These are phyloP conservation scores for Amanita inopinata DNA, from an alignment of 768 basidiomycete genomes.

Conservation along the genomic window DNA sequence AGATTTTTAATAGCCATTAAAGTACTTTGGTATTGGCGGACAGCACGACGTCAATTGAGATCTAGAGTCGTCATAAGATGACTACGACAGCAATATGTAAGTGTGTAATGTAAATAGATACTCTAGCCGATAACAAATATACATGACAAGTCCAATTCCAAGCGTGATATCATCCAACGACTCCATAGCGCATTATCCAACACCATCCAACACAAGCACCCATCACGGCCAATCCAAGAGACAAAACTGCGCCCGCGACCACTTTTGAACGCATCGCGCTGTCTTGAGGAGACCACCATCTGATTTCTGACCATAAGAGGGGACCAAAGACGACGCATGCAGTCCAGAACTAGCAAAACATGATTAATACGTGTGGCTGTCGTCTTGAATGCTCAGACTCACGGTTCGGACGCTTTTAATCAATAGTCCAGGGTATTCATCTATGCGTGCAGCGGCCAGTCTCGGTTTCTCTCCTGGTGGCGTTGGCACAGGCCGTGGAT, in stretches of 20 bases:
- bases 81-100: too few relatives aligned
- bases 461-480: conserved; percentile 25
- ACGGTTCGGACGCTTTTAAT: conserved; percentile 63
- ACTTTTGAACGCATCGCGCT: background rate
- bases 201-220: background rate
- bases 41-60: too few relatives aligned
- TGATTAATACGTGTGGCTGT: background rate
- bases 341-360: conserved; percentile 65
- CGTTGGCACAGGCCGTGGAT: conserved; percentile 21
- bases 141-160: too few relatives aligned
- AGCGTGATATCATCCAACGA: too few relatives aligned
- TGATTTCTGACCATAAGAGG: conserved; percentile 78
- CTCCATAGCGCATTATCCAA: too few relatives aligned
- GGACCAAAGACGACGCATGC: conserved; percentile 87
- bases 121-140: too few relatives aligned
- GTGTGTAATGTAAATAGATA: too few relatives aligned
- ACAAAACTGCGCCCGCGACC: background rate
- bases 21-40: too few relatives aligned
- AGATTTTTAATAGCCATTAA: too few relatives aligned
- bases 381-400: conserved; percentile 23
- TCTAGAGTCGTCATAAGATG: too few relatives aligned
- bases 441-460: conserved; percentile 32
- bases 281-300: conserved; percentile 47
- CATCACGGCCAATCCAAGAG: background rate
- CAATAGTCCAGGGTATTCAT: conserved; percentile 61